Percentiles rank a stretch among this genome's conserved stretches.
These are phyloP conservation scores for Bacidia gigantensis DNA, from an alignment of 495 filamentous ascomycete genomes.

Conservation along the genomic window DNA sequence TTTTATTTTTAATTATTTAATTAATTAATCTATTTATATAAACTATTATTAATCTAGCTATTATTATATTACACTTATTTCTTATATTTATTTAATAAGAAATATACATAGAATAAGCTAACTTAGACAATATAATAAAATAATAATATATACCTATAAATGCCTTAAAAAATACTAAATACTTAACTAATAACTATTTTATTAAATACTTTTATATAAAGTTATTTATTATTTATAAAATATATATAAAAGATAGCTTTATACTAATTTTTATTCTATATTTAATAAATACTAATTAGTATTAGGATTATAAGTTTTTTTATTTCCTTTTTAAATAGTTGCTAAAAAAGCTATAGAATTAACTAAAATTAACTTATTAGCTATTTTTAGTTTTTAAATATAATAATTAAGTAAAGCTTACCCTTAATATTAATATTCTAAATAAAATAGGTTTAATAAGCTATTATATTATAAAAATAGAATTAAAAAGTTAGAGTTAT, in stretches of 20 bases:
- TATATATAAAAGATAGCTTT: no score
- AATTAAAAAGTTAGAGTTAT: background rate
- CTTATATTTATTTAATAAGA: background rate
- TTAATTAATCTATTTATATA: no score
- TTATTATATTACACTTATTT: background rate
- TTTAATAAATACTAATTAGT: background rate
- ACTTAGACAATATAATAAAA: background rate
- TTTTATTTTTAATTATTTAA: no score
- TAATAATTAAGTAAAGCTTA: no score
- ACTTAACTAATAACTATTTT: no score
- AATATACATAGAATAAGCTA: background rate
- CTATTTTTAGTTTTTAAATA: no score
- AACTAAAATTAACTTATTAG: background rate
- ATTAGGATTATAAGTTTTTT: background rate
- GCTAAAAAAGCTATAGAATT: no score
- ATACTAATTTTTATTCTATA: background rate
- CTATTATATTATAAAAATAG: background rate
- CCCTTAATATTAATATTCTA: no score
- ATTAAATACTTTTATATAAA: no score
- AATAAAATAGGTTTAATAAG: background rate
- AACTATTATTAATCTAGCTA: no score
- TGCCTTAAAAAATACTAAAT: background rate
- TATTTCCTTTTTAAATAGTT: background rate
- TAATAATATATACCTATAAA: background rate
- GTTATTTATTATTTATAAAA: no score